phyloP scores from a whole-genome alignment of 371 early-diverging fungal genomes.

The Blakeslea trispora region DNA sequence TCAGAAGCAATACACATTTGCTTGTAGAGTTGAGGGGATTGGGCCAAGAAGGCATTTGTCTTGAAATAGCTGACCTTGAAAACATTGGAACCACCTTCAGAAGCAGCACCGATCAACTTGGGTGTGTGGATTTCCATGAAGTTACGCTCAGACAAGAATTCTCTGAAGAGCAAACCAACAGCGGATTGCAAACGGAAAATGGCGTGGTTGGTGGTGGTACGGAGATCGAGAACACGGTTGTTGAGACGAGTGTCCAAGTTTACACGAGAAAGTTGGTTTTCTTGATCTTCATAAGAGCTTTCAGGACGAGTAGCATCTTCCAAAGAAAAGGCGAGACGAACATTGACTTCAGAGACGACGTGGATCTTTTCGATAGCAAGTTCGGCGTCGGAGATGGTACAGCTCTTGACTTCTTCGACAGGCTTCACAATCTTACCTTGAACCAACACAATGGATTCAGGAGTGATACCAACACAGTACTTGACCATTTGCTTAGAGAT shows the following conservation, averaged over 20 bases:
- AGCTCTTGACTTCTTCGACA: conserved; percentile 85
- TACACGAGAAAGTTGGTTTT: conserved; percentile 75
- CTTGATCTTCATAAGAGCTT: conserved; percentile 75
- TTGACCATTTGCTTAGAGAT: conserved; percentile 97
- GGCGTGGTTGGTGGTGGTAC: conserved; percentile 97
- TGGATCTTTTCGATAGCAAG: conserved; percentile 76
- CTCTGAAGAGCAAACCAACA: conserved; percentile 94
- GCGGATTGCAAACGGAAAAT: conserved; percentile 98
- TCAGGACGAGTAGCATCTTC: conserved; percentile 95
- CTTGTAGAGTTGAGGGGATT: conserved; percentile 99
- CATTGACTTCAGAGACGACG: conserved; percentile 78
- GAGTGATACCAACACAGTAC: conserved; percentile 80
- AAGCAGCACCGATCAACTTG: conserved; percentile 95
- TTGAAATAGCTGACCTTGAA: conserved; percentile 99
- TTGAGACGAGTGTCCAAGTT: conserved; percentile 94
- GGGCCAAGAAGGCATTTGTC: conserved; percentile 94
- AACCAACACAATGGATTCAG: conserved; percentile 90
- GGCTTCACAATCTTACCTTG: conserved; percentile 82
- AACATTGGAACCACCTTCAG: conserved; percentile 99
- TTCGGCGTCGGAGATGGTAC: conserved; percentile 91
- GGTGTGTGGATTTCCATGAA: conserved; percentile 99
- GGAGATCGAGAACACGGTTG: conserved; percentile 96
- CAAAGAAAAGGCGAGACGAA: conserved; percentile 91
- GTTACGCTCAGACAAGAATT: conserved; percentile 79
- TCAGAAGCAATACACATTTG: conserved; percentile 99